These are phyloP conservation scores for Hirsutella minnesotensis DNA, from an alignment of 2,329 filamentous ascomycete species.

Conservation along the genomic window DNA sequence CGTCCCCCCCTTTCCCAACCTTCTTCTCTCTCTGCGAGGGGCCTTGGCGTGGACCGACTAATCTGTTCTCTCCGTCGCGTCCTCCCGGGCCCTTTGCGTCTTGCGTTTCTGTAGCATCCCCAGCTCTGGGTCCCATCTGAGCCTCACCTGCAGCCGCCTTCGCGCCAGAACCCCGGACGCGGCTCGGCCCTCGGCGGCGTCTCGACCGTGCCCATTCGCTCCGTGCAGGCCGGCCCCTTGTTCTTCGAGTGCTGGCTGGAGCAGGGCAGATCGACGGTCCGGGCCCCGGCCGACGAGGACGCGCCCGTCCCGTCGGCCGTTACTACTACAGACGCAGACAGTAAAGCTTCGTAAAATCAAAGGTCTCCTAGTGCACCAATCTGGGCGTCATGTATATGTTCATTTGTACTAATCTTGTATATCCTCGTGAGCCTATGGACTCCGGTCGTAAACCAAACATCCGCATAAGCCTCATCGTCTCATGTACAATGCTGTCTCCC, in stretches of 20 bases:
- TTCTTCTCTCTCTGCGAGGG: too few relatives aligned
- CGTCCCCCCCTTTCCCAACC: too few relatives aligned
- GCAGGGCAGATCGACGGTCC: constrained; percentile 9
- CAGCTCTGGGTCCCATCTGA: constrained; percentile 50
- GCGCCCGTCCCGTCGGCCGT: neutral
- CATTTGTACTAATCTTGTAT: too few relatives aligned
- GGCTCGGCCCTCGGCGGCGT: constrained; percentile 21
- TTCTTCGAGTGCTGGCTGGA: constrained; percentile 58
- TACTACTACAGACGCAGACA: neutral
- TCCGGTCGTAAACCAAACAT: too few relatives aligned
- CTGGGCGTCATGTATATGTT: neutral
- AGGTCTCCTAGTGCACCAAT: neutral
- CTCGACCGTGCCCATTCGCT: constrained; percentile 36
- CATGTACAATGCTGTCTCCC: too few relatives aligned
- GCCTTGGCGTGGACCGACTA: too few relatives aligned
- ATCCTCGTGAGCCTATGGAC: too few relatives aligned
- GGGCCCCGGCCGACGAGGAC: neutral
- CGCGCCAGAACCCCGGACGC: constrained; percentile 15
- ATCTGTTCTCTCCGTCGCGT: too few relatives aligned
- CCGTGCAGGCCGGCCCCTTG: constrained; percentile 45
- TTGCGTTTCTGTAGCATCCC: constrained; percentile 30
- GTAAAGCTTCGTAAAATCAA: neutral
- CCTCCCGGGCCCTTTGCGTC: too few relatives aligned
- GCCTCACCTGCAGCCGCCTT: constrained; percentile 28
- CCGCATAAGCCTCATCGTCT: too few relatives aligned